These are phyloP conservation scores for Colletotrichum shisoi DNA, from an alignment of 2,329 filamentous ascomycete species.

Conservation along the genomic window DNA sequence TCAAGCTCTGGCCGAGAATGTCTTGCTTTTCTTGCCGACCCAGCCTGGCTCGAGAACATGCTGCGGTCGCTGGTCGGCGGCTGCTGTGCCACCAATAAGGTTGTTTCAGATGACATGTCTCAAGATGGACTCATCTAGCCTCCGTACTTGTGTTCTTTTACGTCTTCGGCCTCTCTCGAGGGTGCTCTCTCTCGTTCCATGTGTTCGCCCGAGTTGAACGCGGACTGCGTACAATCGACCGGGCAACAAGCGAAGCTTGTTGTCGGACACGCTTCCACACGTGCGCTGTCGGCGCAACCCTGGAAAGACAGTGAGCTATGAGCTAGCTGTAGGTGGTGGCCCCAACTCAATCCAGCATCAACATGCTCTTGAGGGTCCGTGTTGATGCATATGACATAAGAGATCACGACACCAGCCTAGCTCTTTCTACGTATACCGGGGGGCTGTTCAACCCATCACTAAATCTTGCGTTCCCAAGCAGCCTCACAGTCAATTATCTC, in stretches of 20 bases:
- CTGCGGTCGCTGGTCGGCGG: neutral
- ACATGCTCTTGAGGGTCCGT: neutral
- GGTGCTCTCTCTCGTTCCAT: neutral
- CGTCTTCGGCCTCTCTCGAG: neutral
- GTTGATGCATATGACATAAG: slow-evolving; percentile 10
- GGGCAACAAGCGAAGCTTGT: neutral
- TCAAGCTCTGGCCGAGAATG: slow-evolving; percentile 6
- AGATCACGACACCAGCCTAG: slow-evolving; percentile 2
- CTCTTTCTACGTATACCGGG: neutral
- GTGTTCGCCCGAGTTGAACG: neutral
- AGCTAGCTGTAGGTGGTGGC: neutral
- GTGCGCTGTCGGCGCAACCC: slow-evolving; percentile 5
- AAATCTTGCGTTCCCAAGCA: neutral
- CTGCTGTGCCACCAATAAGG: neutral
- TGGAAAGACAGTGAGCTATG: neutral
- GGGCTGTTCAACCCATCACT: neutral
- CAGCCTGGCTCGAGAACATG: neutral
- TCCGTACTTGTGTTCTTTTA: neutral
- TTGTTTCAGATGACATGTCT: slow-evolving; percentile 16
- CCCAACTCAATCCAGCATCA: neutral
- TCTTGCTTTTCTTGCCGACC: slow-evolving; percentile 11
- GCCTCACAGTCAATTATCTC: neutral
- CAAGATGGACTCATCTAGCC: neutral
- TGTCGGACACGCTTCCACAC: neutral
- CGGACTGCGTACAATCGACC: neutral